Evolutionary conservation across 2,329 filamentous ascomycete species (phyloP).

Genomic region (Aquanectria penicillioides): DNA sequence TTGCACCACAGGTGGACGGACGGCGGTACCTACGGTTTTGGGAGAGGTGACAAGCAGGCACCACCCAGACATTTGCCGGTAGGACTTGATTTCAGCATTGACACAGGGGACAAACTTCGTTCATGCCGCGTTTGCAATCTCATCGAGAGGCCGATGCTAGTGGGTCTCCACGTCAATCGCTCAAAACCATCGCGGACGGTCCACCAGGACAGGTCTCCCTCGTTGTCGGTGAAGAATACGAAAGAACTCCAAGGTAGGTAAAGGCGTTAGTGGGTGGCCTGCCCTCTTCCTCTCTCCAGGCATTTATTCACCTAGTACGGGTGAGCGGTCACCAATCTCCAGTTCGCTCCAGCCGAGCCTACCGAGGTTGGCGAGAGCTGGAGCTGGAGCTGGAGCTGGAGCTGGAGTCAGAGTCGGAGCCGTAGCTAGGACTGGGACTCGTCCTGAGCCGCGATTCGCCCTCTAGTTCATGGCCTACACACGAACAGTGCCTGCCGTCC

Average conservation of each 20-base stretch:
- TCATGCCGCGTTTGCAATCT: background rate
- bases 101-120: too few species aligned
- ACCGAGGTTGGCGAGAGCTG: conserved; percentile 10
- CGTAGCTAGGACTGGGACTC: too few species aligned
- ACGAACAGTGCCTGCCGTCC: background rate
- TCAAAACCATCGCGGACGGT: background rate
- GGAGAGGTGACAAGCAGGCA: background rate
- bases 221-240: conserved; percentile 1
- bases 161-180: background rate
- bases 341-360: conserved; percentile 1
- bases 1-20: conserved; percentile 7
- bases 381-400: background rate
- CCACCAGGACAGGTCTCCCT: background rate
- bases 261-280: background rate
- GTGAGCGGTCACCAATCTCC: background rate
- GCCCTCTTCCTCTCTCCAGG: background rate
- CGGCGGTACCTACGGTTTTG: conserved; percentile 3
- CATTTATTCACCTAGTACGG: background rate
- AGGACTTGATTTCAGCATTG: too few species aligned
- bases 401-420: too few species aligned
- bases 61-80: background rate
- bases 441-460: too few species aligned
- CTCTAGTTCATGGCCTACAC: too few species aligned
- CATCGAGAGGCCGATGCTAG: background rate
- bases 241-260: conserved; percentile 3